Percentiles rank a stretch among this genome's conserved stretches.
These are phyloP conservation scores for Metschnikowia lochheadii DNA, from an alignment of 805 yeast genomes.

Conservation along the genomic window DNA sequence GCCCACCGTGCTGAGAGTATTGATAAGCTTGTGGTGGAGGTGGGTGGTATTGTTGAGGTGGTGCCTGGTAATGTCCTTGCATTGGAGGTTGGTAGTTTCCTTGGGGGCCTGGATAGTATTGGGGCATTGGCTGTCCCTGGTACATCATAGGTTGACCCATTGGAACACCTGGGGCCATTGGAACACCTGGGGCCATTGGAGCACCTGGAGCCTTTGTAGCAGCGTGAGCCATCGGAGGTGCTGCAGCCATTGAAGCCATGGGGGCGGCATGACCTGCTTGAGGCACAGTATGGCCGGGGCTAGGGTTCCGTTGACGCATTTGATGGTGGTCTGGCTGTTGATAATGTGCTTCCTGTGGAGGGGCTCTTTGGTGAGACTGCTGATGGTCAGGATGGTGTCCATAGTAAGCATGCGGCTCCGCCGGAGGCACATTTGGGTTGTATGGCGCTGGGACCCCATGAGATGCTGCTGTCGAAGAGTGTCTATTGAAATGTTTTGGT, in stretches of 20 bases:
- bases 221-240: neutral
- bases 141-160: neutral
- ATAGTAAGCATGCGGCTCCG: neutral
- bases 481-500: neutral
- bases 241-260: neutral
- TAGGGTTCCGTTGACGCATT: neutral
- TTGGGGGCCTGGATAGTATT: conserved; percentile 5
- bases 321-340: neutral
- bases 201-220: too few relatives aligned
- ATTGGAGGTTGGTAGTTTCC: conserved; percentile 16
- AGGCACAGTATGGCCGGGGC: neutral
- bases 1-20: conserved; percentile 6
- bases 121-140: conserved; percentile 5
- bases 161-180: neutral
- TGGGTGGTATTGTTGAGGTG: conserved; percentile 13
- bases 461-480: neutral
- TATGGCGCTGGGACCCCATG: neutral
- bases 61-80: conserved; percentile 14
- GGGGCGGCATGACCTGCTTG: neutral
- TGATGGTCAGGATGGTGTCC: neutral
- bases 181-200: neutral
- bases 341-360: neutral
- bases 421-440: neutral
- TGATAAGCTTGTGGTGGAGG: conserved; percentile 13
- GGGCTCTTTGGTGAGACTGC: neutral